A percentile compares a stretch with the other conserved stretches of the same genome.
phyloP scores from a whole-genome alignment of 768 basidiomycete species.

The Asterophora parasitica region DNA sequence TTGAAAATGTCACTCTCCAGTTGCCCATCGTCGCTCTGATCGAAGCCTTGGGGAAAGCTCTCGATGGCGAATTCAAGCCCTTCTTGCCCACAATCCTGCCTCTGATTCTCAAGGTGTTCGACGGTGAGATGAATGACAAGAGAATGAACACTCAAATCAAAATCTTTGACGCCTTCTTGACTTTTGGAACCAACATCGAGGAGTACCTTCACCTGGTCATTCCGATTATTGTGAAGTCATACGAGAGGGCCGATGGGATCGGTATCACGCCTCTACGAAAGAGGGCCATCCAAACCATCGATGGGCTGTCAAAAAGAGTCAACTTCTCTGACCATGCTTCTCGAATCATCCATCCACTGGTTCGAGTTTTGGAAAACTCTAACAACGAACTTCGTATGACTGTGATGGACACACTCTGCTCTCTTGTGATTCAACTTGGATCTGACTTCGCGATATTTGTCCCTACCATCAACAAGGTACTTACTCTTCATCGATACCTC shows the following conservation, averaged over 20 bases:
- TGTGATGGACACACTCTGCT: conserved; percentile 91
- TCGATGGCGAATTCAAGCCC: conserved; percentile 96
- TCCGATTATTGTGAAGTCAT: conserved; percentile 88
- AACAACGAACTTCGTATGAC: conserved; percentile 78
- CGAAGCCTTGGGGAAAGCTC: conserved; percentile 86
- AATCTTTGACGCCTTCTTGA: conserved; percentile 90
- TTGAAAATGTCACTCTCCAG: conserved; percentile 82
- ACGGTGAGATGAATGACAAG: conserved; percentile 82
- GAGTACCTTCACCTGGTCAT: conserved; percentile 97
- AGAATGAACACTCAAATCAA: conserved; percentile 76
- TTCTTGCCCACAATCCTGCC: conserved; percentile 90
- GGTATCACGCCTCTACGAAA: conserved; percentile 69
- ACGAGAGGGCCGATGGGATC: conserved; percentile 68
- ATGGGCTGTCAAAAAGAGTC: conserved; percentile 83
- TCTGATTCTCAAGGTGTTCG: conserved; percentile 84
- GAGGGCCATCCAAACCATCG: conserved; percentile 87
- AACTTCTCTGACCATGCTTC: conserved; percentile 98
- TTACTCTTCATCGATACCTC: conserved; percentile 9
- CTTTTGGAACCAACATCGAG: conserved; percentile 94
- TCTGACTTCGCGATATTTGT: conserved; percentile 98
- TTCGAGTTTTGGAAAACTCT: conserved; percentile 71
- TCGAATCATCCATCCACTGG: conserved; percentile 92
- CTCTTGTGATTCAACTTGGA: conserved; percentile 88
- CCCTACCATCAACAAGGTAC: conserved; percentile 92
- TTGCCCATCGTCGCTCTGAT: conserved; percentile 89